A percentile compares a stretch with the other conserved stretches of the same genome.
Evolutionary conservation across 2,329 filamentous ascomycete genomes (phyloP).

Genomic region (Ciborinia camelliae): DNA sequence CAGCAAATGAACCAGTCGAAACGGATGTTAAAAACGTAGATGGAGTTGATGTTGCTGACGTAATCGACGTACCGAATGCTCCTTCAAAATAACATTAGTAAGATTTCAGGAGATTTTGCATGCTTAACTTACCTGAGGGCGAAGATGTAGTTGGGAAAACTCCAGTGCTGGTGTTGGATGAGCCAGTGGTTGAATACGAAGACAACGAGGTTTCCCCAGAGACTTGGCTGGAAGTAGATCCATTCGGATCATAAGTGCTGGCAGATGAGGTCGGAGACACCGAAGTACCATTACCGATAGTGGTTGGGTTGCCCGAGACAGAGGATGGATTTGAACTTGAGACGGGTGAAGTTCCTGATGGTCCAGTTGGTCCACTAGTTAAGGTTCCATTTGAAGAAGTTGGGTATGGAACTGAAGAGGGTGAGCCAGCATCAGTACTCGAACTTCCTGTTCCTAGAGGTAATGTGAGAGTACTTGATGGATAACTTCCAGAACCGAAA

Average conservation of each 20-base stretch:
- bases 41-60: slow-evolving; percentile 12
- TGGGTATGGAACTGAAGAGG: slow-evolving; percentile 21
- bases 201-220: not conserved
- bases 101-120: not conserved
- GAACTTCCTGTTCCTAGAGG: slow-evolving; percentile 17
- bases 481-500: slow-evolving; percentile 9
- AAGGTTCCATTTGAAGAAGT: slow-evolving; percentile 20
- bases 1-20: slow-evolving; percentile 14
- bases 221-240: slow-evolving; percentile 12
- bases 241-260: slow-evolving; percentile 4
- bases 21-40: slow-evolving; percentile 24
- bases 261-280: not conserved
- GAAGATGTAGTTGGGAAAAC: not conserved
- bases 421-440: slow-evolving; percentile 12
- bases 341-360: slow-evolving; percentile 6
- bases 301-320: not conserved
- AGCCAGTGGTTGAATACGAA: not conserved
- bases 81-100: slow-evolving; percentile 13
- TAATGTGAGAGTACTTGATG: slow-evolving; percentile 12
- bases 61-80: slow-evolving; percentile 17
- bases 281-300: not conserved
- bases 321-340: slow-evolving; percentile 8
- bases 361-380: slow-evolving; percentile 18
- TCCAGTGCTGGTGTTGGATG: slow-evolving; percentile 9
- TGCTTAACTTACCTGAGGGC: slow-evolving; percentile 6